These are phyloP conservation scores for Fusarium sp. DNA, from an alignment of 2,329 filamentous ascomycete genomes.

Conservation along the genomic window DNA sequence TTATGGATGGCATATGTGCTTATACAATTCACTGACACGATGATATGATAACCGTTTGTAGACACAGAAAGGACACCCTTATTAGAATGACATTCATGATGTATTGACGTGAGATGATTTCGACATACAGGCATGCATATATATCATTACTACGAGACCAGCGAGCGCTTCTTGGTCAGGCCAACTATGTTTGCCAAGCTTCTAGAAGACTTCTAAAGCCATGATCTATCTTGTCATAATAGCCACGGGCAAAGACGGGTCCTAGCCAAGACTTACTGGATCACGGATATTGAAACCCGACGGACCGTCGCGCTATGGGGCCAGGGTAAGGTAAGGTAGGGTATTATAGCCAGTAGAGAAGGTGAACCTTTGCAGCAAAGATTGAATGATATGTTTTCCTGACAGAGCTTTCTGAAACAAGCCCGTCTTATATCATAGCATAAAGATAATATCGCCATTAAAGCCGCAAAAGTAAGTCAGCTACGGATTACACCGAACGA, in stretches of 20 bases:
- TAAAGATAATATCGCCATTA: not conserved
- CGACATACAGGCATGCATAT: not conserved
- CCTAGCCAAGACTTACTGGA: slow-evolving; percentile 33
- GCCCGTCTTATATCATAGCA: not conserved
- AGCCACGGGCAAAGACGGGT: slow-evolving; percentile 1
- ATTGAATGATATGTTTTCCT: not conserved
- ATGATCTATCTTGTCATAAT: not conserved
- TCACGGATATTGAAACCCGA: slow-evolving; percentile 37
- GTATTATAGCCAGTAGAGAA: not conserved
- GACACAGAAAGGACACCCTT: slow-evolving; percentile 42
- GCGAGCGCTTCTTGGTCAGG: not conserved
- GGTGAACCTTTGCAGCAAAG: not conserved
- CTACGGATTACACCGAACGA: not conserved
- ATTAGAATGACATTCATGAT: slow-evolving; percentile 18
- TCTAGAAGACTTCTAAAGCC: slow-evolving; percentile 41
- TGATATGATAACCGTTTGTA: slow-evolving; percentile 32
- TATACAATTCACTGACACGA: slow-evolving; percentile 23
- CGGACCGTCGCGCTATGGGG: slow-evolving; percentile 25
- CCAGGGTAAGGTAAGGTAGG: not conserved
- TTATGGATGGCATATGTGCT: slow-evolving; percentile 16
- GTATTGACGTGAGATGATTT: not conserved
- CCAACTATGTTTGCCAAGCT: slow-evolving; percentile 3
- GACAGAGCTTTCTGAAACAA: not conserved
- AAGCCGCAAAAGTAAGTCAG: not conserved
- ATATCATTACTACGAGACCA: not conserved